Evolutionary conservation across 495 filamentous ascomycete genomes (phyloP).

Genomic region (Hyaloscypha hepaticicola): DNA sequence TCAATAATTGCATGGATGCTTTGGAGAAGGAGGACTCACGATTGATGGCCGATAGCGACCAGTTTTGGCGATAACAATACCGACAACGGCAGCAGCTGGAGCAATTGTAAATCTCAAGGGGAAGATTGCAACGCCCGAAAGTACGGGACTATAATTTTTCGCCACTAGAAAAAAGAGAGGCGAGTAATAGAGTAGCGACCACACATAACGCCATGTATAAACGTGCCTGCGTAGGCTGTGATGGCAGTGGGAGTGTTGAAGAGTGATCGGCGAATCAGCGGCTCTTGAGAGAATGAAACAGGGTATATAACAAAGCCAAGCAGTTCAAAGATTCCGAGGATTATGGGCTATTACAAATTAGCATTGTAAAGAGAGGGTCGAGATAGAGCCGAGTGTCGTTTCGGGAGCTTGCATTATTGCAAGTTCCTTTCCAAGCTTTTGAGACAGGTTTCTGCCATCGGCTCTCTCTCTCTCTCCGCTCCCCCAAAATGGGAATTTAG

Average conservation of each 20-base stretch:
- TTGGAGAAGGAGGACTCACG: not conserved
- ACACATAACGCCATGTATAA: constrained; percentile 50
- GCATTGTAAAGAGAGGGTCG: too few species aligned
- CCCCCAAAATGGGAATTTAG: too few species aligned
- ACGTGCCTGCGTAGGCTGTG: constrained; percentile 41
- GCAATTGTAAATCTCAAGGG: constrained; percentile 52
- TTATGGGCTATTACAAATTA: constrained; percentile 39
- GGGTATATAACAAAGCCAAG: constrained; percentile 48
- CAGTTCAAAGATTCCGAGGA: constrained; percentile 47
- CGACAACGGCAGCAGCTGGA: constrained; percentile 46
- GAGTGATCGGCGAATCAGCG: constrained; percentile 43
- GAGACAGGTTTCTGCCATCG: too few species aligned
- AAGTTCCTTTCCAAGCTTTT: too few species aligned
- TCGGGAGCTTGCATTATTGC: too few species aligned
- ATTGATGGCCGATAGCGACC: constrained; percentile 51
- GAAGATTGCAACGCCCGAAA: constrained; percentile 59
- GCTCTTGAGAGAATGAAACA: constrained; percentile 38
- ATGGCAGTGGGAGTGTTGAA: constrained; percentile 43
- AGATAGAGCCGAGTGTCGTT: too few species aligned
- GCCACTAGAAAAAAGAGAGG: constrained; percentile 67
- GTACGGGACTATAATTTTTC: constrained; percentile 52
- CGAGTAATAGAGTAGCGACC: constrained; percentile 60
- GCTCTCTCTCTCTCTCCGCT: too few species aligned
- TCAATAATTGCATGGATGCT: not conserved
- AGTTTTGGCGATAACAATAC: constrained; percentile 46